Evolutionary conservation across 805 yeast species (phyloP).

Genomic region (Starmerella bombi): DNA sequence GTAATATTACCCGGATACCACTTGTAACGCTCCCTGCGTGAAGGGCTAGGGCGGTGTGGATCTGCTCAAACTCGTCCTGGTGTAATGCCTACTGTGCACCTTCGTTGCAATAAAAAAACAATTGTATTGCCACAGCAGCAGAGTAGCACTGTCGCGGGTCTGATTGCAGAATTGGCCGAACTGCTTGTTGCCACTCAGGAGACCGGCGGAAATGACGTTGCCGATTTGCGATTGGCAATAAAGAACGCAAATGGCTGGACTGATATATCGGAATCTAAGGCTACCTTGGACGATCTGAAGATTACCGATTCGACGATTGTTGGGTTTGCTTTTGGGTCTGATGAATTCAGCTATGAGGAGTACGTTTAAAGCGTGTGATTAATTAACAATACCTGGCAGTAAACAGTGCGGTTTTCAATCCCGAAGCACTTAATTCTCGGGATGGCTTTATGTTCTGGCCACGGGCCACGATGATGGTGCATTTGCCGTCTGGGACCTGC

Average conservation of each 20-base stretch:
- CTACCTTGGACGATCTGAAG: conserved; percentile 7
- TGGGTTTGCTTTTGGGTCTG: conserved; percentile 14
- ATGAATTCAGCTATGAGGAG: conserved; percentile 14
- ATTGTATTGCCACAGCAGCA: conserved; percentile 14
- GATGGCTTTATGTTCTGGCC: too few species aligned
- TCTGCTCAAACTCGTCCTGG: too few species aligned
- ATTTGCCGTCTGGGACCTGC: conserved; percentile 97
- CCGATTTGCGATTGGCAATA: conserved; percentile 16
- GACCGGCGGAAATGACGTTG: conserved; percentile 17
- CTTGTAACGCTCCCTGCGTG: too few species aligned
- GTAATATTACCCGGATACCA: too few species aligned
- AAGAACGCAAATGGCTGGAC: conserved; percentile 10
- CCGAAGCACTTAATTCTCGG: too few species aligned
- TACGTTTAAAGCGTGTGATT: not conserved
- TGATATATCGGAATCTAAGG: conserved; percentile 13
- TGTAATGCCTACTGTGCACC: conserved; percentile 17
- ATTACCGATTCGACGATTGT: conserved; percentile 10
- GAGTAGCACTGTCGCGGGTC: conserved; percentile 7
- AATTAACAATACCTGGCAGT: too few species aligned
- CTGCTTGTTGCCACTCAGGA: conserved; percentile 18
- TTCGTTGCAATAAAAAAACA: conserved; percentile 9
- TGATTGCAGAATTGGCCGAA: conserved; percentile 22
- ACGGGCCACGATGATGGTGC: conserved; percentile 95
- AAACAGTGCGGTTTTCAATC: not conserved
- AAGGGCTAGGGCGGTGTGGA: too few species aligned